Evolutionary conservation across 768 basidiomycete genomes (phyloP).

Genomic region (Auriscalpium vulgare): DNA sequence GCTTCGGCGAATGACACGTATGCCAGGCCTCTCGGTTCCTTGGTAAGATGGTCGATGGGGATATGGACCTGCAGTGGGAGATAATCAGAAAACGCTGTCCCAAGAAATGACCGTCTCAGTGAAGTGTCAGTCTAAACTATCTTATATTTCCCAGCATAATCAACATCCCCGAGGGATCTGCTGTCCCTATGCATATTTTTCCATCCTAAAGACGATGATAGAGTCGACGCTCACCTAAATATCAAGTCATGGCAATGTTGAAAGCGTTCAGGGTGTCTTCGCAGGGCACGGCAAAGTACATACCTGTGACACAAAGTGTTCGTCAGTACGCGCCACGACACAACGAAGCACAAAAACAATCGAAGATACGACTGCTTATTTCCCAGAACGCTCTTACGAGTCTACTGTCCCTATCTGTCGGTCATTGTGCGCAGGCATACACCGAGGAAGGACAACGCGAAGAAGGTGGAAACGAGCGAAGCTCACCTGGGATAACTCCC

Average conservation of each 20-base stretch:
- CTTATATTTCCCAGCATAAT: constrained; percentile 23
- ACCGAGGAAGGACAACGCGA: not conserved
- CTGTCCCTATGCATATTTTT: constrained; percentile 52
- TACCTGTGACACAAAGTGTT: not conserved
- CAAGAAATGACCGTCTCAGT: not conserved
- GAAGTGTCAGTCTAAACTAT: constrained; percentile 13
- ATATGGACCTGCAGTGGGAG: constrained; percentile 41
- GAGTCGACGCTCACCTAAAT: constrained; percentile 31
- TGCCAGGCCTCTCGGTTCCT: constrained; percentile 51
- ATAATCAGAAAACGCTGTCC: constrained; percentile 1
- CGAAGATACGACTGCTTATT: constrained; percentile 52
- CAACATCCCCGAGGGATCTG: constrained; percentile 55
- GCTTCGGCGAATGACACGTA: constrained; percentile 46
- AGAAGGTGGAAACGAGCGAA: not conserved
- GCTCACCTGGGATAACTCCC: constrained; percentile 70
- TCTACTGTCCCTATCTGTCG: constrained; percentile 55
- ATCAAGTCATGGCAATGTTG: not conserved
- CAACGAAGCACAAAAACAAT: constrained; percentile 15
- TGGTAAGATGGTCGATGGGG: constrained; percentile 39
- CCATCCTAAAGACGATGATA: constrained; percentile 25
- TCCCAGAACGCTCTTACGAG: constrained; percentile 35
- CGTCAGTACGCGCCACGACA: not conserved
- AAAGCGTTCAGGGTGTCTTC: not conserved
- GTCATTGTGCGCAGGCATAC: constrained; percentile 30
- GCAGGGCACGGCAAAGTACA: constrained; percentile 2